Evolutionary conservation across 495 filamentous ascomycete species (phyloP).

Genomic region (Tuber aestivum): DNA sequence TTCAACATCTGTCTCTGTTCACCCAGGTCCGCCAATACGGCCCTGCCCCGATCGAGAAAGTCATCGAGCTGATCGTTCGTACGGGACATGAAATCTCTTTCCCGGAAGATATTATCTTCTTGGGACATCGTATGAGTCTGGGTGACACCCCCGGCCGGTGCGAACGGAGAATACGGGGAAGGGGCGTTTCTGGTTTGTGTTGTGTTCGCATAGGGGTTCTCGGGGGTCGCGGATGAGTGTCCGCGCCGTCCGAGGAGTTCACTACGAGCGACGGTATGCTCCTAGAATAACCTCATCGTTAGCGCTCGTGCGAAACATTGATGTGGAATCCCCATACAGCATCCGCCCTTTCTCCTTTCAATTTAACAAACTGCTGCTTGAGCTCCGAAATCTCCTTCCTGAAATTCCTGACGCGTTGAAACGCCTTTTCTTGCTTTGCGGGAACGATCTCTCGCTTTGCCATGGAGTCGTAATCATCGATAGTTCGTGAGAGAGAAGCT

Average conservation of each 20-base stretch:
- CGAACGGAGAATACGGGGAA: conserved; percentile 30
- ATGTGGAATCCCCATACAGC: conserved; percentile 47
- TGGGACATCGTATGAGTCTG: conserved; percentile 14
- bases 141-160: conserved; percentile 23
- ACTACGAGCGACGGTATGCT: conserved; percentile 59
- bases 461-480: conserved; percentile 85
- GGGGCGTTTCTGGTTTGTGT: conserved; percentile 31
- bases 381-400: conserved; percentile 73
- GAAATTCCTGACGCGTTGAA: conserved; percentile 79
- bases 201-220: conserved; percentile 81
- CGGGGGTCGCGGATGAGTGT: conserved; percentile 78
- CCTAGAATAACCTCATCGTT: conserved; percentile 11
- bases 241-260: conserved; percentile 89
- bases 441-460: conserved; percentile 81
- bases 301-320: not conserved
- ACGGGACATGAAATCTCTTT: conserved; percentile 75
- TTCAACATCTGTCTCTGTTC: conserved; percentile 93
- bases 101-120: conserved; percentile 68
- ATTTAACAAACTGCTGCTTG: conserved; percentile 63
- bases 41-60: conserved; percentile 82
- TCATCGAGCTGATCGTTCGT: conserved; percentile 84
- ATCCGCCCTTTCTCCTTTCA: conserved; percentile 72
- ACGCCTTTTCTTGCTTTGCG: conserved; percentile 83
- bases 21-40: conserved; percentile 79
- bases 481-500: conserved; percentile 78